Percentiles rank a stretch among this genome's conserved stretches.
phyloP scores from a whole-genome alignment of 73 alveolate species.

The Blepharisma stoltei region DNA sequence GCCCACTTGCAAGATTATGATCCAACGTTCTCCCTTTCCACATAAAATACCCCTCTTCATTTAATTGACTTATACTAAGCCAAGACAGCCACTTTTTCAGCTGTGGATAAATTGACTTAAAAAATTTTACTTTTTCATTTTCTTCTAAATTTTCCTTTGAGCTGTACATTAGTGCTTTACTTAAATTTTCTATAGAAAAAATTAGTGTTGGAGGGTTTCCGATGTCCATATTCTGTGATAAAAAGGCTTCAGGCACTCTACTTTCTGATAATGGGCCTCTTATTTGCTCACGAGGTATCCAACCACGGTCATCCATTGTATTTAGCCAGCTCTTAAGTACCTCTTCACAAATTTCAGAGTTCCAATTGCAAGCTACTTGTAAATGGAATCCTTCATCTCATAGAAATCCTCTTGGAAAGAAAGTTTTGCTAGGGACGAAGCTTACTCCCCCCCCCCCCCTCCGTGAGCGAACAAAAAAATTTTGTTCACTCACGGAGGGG shows the following conservation, averaged over 20 bases:
- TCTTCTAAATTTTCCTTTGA: background rate
- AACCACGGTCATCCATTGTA: conserved; percentile 85
- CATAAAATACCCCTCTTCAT: conserved; percentile 40
- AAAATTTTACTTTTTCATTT: conserved; percentile 38
- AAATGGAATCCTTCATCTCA: conserved; percentile 99
- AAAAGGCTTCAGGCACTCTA: conserved; percentile 66
- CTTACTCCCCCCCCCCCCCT: too few species aligned
- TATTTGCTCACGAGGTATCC: conserved; percentile 96
- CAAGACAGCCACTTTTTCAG: conserved; percentile 69
- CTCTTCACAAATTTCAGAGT: conserved; percentile 73
- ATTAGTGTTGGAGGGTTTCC: conserved; percentile 92
- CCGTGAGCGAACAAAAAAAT: too few species aligned
- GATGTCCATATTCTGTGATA: conserved; percentile 64
- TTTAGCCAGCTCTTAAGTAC: conserved; percentile 88
- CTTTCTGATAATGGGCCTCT: conserved; percentile 83
- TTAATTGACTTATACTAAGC: conserved; percentile 59
- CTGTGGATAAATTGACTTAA: conserved; percentile 48
- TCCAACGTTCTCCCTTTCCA: conserved; percentile 81
- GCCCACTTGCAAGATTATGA: conserved; percentile 77
- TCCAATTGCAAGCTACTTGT: conserved; percentile 86
- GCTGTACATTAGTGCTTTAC: conserved; percentile 14
- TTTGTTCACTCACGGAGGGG: too few species aligned
- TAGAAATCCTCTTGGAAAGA: conserved; percentile 93
- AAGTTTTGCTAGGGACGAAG: conserved; percentile 76
- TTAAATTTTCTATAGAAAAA: conserved; percentile 65